A percentile compares a stretch with the other conserved stretches of the same genome.
phyloP scores from a whole-genome alignment of 2,329 filamentous ascomycete species.

The Paecilomyces niveus region DNA sequence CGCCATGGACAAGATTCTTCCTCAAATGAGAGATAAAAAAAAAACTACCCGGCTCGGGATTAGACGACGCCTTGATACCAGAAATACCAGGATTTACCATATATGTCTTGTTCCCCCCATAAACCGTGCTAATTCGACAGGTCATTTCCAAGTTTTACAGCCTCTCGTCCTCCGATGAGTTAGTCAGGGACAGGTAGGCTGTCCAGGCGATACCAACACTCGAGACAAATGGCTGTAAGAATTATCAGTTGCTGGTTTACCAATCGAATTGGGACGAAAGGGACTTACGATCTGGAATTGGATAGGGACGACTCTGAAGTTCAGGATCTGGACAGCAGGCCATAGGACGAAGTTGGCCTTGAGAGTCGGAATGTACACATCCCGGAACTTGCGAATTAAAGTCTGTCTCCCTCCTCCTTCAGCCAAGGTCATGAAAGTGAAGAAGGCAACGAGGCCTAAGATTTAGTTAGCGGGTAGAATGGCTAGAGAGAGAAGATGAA shows the following conservation, averaged over 20 bases:
- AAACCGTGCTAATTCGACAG: neutral
- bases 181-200: conserved; percentile 87
- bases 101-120: neutral
- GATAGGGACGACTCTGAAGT: conserved; percentile 90
- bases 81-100: neutral
- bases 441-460: conserved; percentile 72
- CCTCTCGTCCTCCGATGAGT: conserved; percentile 64
- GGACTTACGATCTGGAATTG: conserved; percentile 87
- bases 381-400: conserved; percentile 75
- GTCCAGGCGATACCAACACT: conserved; percentile 97
- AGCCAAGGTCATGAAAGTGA: conserved; percentile 91
- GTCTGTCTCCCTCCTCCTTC: conserved; percentile 83
- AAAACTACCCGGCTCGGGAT: neutral
- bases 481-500: neutral
- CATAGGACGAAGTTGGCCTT: conserved; percentile 95
- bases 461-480: conserved; percentile 6
- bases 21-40: neutral
- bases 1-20: neutral
- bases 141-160: neutral
- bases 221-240: conserved; percentile 78
- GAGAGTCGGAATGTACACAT: conserved; percentile 88
- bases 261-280: neutral
- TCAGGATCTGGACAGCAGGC: conserved; percentile 93
- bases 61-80: neutral
- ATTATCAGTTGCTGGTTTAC: neutral